Evolutionary conservation across 1,284 basidiomycete species (phyloP), one percentile per base, ranked within the genome.

Genomic region (Boletus calvinii): DNA sequence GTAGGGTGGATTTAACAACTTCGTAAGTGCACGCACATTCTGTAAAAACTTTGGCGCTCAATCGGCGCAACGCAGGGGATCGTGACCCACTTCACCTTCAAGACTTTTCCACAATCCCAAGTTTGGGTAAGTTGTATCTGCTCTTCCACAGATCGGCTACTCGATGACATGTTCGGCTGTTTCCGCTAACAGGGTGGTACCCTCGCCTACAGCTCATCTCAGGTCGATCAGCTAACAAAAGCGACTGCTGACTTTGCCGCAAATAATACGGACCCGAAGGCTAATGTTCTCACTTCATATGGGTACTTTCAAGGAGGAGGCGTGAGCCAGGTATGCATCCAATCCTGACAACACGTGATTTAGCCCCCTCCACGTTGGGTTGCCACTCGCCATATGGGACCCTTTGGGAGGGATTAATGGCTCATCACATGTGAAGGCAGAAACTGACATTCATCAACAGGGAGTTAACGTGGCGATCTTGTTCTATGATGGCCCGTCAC

Each of bases 1-100:
- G 26, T 8, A 83, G 79, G 83, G 83, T 40, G 80, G 82, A 10
- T 72, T 76, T 60, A 85, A 85, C 58, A 84, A 84, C 64, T 84
- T 83, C 59, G 82, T 82, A 56, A 61, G 78, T 48, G 41, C 20
- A 51, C 45, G 37, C 54, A 50, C 51, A 20, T 44, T 29, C 5
- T 22, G 43, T 29, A 42, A 30, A 38, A 39, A 24, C 22, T 24
- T 46, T 12, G 46, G 24, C 32, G 15, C 34, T 39, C 37, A 50
- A 26, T 22, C 36, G n/a, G 42, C 41, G 47, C 29, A 32, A 53
- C 22, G 17, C 29, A 85, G 83, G 83, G 83, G 1, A 79, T 85
- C 35, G 81, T 84, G 20, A 85, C 81, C 3, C 73, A 74, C 53
- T 81, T 85, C 62, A 81, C 75, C 0, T 56, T 85, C 26, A 73